These are phyloP conservation scores for Artemisia annua DNA, from an alignment of 129 eudicot species.

Conservation along the genomic window DNA sequence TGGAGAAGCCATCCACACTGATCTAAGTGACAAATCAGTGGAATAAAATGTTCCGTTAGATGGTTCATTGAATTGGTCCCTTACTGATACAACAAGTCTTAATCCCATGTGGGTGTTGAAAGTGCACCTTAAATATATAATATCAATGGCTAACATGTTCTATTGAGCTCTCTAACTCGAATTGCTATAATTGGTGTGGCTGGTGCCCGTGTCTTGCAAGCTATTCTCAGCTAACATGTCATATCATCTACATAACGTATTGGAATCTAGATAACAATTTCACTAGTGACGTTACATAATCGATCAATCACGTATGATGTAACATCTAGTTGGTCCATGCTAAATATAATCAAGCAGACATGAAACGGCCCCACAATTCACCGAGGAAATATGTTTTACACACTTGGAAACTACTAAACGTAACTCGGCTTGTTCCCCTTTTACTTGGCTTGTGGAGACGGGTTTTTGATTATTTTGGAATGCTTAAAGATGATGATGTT, in stretches of 20 bases:
- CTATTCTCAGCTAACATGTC: not conserved
- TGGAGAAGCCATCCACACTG: no score
- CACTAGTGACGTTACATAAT: not conserved
- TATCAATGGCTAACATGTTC: no score
- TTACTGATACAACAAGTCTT: no score
- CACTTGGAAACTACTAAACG: not conserved
- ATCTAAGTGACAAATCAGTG: no score
- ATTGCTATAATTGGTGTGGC: not conserved
- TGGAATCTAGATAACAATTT: not conserved
- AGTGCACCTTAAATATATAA: constrained; percentile 5
- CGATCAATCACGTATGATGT: constrained; percentile 12
- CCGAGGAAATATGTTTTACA: not conserved
- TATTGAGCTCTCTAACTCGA: no score
- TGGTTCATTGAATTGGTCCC: no score
- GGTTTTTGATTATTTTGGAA: constrained; percentile 9
- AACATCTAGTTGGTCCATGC: constrained; percentile 13
- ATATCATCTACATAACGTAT: not conserved
- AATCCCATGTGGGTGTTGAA: constrained; percentile 19
- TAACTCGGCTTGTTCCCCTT: not conserved
- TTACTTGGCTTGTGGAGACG: constrained; percentile 7
- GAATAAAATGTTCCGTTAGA: no score
- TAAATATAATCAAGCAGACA: not conserved
- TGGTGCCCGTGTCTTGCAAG: constrained; percentile 22
- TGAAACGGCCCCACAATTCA: not conserved
- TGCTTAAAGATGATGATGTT: constrained; percentile 27